These are phyloP conservation scores for Entophlyctis helioformis DNA, from an alignment of 192 early-diverging fungal genomes.

Conservation along the genomic window DNA sequence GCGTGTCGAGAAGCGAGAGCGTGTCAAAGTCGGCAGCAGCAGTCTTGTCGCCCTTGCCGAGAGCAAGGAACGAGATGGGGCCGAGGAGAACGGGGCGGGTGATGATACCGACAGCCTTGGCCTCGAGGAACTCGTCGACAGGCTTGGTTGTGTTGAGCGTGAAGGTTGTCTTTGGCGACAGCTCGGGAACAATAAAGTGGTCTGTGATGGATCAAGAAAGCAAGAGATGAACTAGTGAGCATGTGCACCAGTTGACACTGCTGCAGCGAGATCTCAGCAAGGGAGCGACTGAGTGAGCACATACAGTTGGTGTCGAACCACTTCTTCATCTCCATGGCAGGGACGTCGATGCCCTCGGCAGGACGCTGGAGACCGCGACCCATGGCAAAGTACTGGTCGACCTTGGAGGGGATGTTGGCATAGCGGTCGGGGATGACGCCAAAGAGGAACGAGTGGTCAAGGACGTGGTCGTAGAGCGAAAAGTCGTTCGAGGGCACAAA, in stretches of 20 bases:
- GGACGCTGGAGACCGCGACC: constrained; percentile 80
- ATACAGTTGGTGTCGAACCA: constrained; percentile 97
- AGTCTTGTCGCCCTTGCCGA: constrained; percentile 71
- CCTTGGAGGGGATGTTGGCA: constrained; percentile 15
- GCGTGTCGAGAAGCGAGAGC: constrained; percentile 57
- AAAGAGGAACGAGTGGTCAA: constrained; percentile 42
- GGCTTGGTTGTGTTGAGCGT: constrained; percentile 54
- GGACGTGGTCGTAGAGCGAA: constrained; percentile 89
- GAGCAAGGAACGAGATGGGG: constrained; percentile 77
- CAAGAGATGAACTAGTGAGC: no score
- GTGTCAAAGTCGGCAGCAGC: constrained; percentile 48
- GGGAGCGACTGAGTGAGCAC: background rate
- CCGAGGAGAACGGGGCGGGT: constrained; percentile 90
- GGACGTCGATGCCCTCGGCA: constrained; percentile 69
- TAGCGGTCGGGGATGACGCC: constrained; percentile 52
- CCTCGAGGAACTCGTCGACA: constrained; percentile 79
- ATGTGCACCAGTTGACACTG: no score
- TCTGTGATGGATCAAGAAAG: constrained; percentile 11
- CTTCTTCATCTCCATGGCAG: constrained; percentile 98
- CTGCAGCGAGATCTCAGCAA: background rate
- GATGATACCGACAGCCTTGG: constrained; percentile 78
- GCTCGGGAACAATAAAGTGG: constrained; percentile 82
- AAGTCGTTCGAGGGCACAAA: constrained; percentile 91
- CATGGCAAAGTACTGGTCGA: constrained; percentile 94
- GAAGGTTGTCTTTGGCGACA: constrained; percentile 65